Percentiles rank a stretch among this genome's conserved stretches.
These are phyloP conservation scores for Rutidosis leptorrhynchoides DNA, from an alignment of 129 eudicot species.

Conservation along the genomic window DNA sequence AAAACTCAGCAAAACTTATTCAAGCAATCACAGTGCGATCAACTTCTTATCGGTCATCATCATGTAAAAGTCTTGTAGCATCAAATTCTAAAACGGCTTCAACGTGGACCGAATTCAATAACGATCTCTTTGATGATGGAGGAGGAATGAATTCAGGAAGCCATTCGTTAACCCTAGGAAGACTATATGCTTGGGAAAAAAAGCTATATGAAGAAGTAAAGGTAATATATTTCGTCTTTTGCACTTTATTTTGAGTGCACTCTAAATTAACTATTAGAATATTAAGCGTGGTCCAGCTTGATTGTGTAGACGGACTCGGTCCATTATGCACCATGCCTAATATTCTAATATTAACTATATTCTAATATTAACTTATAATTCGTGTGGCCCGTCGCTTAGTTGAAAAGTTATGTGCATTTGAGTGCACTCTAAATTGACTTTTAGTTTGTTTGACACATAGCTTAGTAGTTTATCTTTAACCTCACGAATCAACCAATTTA, in stretches of 20 bases:
- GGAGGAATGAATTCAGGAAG: slow-evolving; percentile 99
- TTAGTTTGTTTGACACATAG: background rate
- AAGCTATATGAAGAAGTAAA: slow-evolving; percentile 93
- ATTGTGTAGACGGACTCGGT: no score
- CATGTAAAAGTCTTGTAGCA: slow-evolving; percentile 84
- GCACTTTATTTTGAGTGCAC: background rate
- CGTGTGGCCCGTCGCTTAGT: no score
- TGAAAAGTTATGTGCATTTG: background rate
- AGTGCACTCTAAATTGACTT: background rate
- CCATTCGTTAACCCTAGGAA: slow-evolving; percentile 82
- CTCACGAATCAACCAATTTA: background rate
- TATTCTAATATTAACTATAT: background rate
- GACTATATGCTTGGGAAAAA: slow-evolving; percentile 98
- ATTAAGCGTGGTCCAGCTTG: no score
- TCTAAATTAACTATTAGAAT: background rate
- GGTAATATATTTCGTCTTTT: slow-evolving; percentile 39
- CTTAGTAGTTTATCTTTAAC: background rate
- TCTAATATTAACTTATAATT: no score
- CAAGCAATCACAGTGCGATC: slow-evolving; percentile 71
- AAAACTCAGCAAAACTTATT: slow-evolving; percentile 81
- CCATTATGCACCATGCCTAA: no score
- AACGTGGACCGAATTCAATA: slow-evolving; percentile 83
- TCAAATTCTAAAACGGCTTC: slow-evolving; percentile 79
- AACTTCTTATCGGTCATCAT: slow-evolving; percentile 66
- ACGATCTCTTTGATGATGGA: slow-evolving; percentile 86